A percentile compares a stretch with the other conserved stretches of the same genome.
Evolutionary conservation across 768 basidiomycete genomes (phyloP).

Genomic region (Hortiboletus campestris): DNA sequence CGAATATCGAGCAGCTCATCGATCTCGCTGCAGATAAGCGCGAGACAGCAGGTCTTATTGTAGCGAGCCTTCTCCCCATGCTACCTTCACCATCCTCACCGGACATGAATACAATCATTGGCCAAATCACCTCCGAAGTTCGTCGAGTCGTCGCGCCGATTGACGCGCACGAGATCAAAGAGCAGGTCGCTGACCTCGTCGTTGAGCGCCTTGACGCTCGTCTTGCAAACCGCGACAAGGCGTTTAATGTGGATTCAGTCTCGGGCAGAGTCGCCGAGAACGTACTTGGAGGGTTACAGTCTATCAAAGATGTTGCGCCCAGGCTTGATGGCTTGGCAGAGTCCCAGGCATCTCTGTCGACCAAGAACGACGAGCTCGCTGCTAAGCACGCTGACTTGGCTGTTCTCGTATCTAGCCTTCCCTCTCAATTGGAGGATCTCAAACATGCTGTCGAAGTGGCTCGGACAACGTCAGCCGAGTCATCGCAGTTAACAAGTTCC

Average conservation of each 20-base stretch:
- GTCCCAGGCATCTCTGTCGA: constrained; percentile 41
- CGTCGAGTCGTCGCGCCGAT: constrained; percentile 70
- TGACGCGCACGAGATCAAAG: constrained; percentile 84
- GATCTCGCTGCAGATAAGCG: constrained; percentile 87
- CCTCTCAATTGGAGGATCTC: constrained; percentile 44
- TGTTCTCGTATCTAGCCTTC: constrained; percentile 45
- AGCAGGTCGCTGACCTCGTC: constrained; percentile 85
- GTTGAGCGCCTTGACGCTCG: constrained; percentile 83
- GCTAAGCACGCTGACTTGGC: constrained; percentile 41
- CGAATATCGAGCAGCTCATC: constrained; percentile 84
- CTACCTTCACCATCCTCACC: constrained; percentile 45
- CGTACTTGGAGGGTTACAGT: constrained; percentile 44
- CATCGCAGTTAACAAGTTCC: constrained; percentile 15
- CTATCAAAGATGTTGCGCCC: constrained; percentile 38
- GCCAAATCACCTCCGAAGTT: constrained; percentile 66
- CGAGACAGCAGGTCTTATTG: constrained; percentile 80
- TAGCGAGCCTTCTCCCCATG: constrained; percentile 67
- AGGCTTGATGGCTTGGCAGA: constrained; percentile 42
- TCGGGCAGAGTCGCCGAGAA: constrained; percentile 54
- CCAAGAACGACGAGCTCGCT: constrained; percentile 38
- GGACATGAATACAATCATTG: constrained; percentile 56
- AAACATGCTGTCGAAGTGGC: constrained; percentile 42
- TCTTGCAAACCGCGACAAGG: constrained; percentile 72
- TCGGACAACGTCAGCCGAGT: constrained; percentile 18
- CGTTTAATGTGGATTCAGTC: constrained; percentile 60